These are phyloP conservation scores for Dactylorhiza incarnata DNA, from an alignment of 106 monocot species.

Conservation along the genomic window DNA sequence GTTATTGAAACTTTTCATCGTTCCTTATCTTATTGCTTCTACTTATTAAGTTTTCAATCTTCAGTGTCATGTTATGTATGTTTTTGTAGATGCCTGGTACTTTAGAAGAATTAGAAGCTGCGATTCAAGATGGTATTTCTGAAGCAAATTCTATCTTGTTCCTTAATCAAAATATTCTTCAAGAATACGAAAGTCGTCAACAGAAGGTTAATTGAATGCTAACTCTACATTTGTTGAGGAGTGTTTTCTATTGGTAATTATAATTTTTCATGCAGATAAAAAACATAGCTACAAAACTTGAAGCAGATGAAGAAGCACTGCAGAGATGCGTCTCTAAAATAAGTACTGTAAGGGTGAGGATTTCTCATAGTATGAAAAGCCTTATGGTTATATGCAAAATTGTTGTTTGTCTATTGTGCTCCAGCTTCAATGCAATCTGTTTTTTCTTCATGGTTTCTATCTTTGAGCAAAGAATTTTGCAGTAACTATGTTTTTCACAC, in stretches of 20 bases:
- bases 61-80: not conserved
- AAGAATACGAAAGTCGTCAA: constrained; percentile 83
- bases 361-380: not conserved
- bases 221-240: not conserved
- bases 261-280: constrained; percentile 45
- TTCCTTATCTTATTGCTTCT: no score
- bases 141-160: constrained; percentile 93
- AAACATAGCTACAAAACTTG: constrained; percentile 42
- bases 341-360: constrained; percentile 46
- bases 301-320: constrained; percentile 44
- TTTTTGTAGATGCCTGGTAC: constrained; percentile 80
- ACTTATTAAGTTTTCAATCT: not conserved
- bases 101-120: constrained; percentile 84
- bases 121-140: constrained; percentile 74
- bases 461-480: not conserved
- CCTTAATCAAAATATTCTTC: constrained; percentile 88
- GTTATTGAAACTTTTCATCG: not conserved
- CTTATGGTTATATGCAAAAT: not conserved
- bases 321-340: constrained; percentile 58
- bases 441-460: not conserved
- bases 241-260: not conserved
- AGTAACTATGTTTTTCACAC: no score
- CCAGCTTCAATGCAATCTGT: not conserved
- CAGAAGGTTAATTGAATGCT: constrained; percentile 41
- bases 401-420: not conserved